A percentile compares a stretch with the other conserved stretches of the same genome.
These are phyloP conservation scores for Dictyostelium citrinum DNA, from an alignment of 78 protist genomes.

Conservation along the genomic window DNA sequence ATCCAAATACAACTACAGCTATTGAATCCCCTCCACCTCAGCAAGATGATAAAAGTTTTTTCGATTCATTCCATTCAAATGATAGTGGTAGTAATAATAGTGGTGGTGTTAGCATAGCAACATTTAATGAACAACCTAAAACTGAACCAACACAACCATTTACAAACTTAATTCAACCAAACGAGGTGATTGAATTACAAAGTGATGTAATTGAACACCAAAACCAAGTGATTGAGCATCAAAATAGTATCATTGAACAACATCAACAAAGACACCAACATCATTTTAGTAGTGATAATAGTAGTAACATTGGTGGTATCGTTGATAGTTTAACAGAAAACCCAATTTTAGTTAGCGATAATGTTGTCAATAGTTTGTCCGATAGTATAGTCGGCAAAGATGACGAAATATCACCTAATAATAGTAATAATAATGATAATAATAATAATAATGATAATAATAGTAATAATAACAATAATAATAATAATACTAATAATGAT, in stretches of 20 bases:
- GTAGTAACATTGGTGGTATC: not conserved
- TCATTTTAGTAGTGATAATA: not conserved
- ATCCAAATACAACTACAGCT: not conserved
- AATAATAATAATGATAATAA: not conserved
- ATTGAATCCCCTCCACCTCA: not conserved
- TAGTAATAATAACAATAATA: not conserved
- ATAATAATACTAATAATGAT: not conserved
- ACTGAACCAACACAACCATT: not conserved
- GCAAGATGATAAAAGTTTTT: not conserved
- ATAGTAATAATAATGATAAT: not conserved
- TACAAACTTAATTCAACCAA: not conserved
- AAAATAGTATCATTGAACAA: not conserved
- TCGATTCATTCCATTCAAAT: not conserved
- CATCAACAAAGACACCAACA: conserved; percentile 11
- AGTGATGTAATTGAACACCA: not conserved
- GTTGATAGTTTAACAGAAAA: not conserved
- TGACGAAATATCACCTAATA: not conserved
- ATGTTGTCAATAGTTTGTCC: not conserved
- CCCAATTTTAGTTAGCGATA: not conserved
- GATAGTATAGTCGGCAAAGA: not conserved
- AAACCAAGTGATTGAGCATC: not conserved
- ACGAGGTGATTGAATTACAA: not conserved
- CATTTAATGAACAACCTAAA: not conserved
- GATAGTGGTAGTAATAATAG: not conserved
- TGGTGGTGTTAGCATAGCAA: not conserved